Evolutionary conservation across 2,329 filamentous ascomycete species (phyloP).

Genomic region (Pestalotiopsis sp.): DNA sequence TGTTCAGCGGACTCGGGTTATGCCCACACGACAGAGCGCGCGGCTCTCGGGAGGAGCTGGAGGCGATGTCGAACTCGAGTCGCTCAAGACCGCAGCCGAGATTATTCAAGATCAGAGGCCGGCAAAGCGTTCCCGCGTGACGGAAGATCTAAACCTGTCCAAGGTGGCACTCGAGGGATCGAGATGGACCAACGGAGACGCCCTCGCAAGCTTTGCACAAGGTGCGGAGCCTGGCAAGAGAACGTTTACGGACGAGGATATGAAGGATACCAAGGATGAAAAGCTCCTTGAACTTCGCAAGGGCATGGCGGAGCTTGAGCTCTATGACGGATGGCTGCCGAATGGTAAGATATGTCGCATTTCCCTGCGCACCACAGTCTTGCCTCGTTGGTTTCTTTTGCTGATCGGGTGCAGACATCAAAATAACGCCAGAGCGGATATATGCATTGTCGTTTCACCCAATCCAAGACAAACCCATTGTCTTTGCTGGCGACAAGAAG

Average conservation of each 20-base stretch:
- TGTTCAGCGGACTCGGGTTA: constrained; percentile 46
- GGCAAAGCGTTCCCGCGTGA: constrained; percentile 58
- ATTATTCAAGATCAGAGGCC: constrained; percentile 30
- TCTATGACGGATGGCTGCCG: constrained; percentile 85
- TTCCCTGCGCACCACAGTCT: neutral
- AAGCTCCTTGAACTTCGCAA: constrained; percentile 72
- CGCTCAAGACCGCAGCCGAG: constrained; percentile 51
- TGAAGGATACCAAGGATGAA: constrained; percentile 77
- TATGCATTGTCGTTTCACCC: constrained; percentile 92
- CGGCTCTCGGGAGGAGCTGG: constrained; percentile 56
- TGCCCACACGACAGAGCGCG: constrained; percentile 59
- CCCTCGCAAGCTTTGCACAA: constrained; percentile 61
- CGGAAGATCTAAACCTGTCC: constrained; percentile 66
- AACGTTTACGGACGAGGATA: constrained; percentile 84
- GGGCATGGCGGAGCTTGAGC: constrained; percentile 73
- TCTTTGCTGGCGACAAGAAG: constrained; percentile 94
- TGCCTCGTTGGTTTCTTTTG: neutral
- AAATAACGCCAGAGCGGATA: constrained; percentile 84
- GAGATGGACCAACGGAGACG: constrained; percentile 70
- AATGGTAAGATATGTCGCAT: constrained; percentile 59
- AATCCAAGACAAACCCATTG: constrained; percentile 77
- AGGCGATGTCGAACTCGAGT: constrained; percentile 45
- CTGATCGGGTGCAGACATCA: constrained; percentile 66
- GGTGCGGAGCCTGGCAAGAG: constrained; percentile 79
- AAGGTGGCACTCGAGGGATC: constrained; percentile 81